Evolutionary conservation across 352 stramenopile genomes (phyloP).

Genomic region (Globisporangium paddicum): DNA sequence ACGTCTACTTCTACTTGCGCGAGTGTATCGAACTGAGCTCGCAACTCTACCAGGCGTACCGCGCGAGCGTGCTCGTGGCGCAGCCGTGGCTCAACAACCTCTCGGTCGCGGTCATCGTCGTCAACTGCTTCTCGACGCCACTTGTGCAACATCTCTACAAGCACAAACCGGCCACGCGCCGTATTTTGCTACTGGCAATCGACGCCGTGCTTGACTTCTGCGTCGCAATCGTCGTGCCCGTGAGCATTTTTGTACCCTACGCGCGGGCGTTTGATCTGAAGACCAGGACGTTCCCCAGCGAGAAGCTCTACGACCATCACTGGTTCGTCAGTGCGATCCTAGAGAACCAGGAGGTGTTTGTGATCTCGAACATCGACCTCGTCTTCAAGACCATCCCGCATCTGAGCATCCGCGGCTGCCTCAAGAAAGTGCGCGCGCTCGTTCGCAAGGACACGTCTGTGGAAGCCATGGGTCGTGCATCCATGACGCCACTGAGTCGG

Average conservation of each 20-base stretch:
- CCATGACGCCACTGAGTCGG: not conserved
- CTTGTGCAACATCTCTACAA: constrained; percentile 11
- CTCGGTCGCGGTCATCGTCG: constrained; percentile 35
- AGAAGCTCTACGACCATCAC: constrained; percentile 11
- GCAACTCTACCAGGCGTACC: constrained; percentile 41
- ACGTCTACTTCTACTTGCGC: constrained; percentile 25
- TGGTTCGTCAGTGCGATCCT: constrained; percentile 16
- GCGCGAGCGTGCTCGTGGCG: constrained; percentile 34
- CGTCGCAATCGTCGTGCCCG: constrained; percentile 9
- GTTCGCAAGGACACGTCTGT: constrained; percentile 15
- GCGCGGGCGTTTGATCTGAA: constrained; percentile 4
- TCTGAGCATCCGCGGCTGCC: constrained; percentile 14
- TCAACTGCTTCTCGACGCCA: constrained; percentile 17
- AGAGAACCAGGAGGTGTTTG: constrained; percentile 18
- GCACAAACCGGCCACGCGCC: constrained; percentile 1
- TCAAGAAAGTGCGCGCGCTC: constrained; percentile 14
- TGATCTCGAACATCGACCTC: constrained; percentile 14
- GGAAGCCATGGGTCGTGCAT: not conserved
- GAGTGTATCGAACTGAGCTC: constrained; percentile 40
- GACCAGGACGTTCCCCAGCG: constrained; percentile 4
- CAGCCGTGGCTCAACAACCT: constrained; percentile 46
- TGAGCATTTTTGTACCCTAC: constrained; percentile 16
- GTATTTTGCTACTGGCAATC: constrained; percentile 4
- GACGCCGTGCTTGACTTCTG: constrained; percentile 13
- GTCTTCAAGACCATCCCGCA: constrained; percentile 19